Evolutionary conservation across 352 stramenopile genomes (phyloP).

Genomic region (Phytophthora syringae): DNA sequence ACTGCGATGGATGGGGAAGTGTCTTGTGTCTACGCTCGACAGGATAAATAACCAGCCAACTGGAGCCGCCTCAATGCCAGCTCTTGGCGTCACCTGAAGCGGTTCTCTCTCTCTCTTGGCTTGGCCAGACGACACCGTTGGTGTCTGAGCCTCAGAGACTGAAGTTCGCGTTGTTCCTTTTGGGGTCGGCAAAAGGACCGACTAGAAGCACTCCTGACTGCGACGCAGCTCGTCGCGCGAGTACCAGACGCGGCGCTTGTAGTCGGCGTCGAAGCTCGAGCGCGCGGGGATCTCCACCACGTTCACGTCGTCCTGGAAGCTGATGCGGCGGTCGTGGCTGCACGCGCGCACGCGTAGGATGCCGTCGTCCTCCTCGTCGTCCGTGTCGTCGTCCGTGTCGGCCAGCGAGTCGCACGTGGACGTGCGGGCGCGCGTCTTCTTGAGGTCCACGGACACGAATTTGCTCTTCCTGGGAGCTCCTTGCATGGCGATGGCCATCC

Average conservation of each 20-base stretch:
- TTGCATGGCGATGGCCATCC: constrained; percentile 52
- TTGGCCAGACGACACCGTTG: constrained; percentile 15
- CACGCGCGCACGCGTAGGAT: constrained; percentile 63
- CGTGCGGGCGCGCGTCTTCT: constrained; percentile 51
- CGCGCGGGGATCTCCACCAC: constrained; percentile 76
- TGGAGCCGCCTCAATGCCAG: constrained; percentile 14
- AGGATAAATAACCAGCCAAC: constrained; percentile 51
- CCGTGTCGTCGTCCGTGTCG: constrained; percentile 67
- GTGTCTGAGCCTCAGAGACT: background rate
- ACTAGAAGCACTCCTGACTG: constrained; percentile 54
- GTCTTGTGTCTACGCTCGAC: constrained; percentile 36
- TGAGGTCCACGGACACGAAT: constrained; percentile 29
- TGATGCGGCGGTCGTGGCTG: constrained; percentile 78
- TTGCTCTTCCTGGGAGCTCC: constrained; percentile 16
- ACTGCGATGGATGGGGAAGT: background rate
- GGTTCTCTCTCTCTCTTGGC: constrained; percentile 21
- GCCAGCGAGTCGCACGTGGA: constrained; percentile 68
- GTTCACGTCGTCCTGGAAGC: constrained; percentile 76
- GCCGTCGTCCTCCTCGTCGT: constrained; percentile 66
- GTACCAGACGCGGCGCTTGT: constrained; percentile 85
- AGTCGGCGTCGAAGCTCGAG: constrained; percentile 75
- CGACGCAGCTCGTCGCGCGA: constrained; percentile 65
- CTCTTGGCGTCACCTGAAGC: constrained; percentile 6
- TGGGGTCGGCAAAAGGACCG: too few relatives aligned
- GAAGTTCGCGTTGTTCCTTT: constrained; percentile 20